These are phyloP conservation scores for Penicillium rolfsii DNA, from an alignment of 2,329 filamentous ascomycete species.

Conservation along the genomic window DNA sequence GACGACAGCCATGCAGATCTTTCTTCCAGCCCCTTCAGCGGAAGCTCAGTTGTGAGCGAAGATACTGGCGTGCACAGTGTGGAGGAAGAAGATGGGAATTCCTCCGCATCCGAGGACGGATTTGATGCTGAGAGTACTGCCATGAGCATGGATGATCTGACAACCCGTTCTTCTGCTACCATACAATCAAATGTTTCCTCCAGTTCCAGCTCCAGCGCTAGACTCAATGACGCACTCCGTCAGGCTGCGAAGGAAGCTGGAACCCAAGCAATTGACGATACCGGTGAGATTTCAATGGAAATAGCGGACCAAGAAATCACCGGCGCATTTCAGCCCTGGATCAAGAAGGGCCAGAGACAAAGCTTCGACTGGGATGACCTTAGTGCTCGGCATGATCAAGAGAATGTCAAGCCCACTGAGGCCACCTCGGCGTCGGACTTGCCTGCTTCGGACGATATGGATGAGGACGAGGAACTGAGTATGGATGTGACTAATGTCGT, in stretches of 20 bases:
- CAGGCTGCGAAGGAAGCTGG: slow-evolving; percentile 76
- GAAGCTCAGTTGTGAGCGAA: slow-evolving; percentile 54
- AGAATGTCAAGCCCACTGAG: slow-evolving; percentile 48
- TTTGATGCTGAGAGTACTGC: slow-evolving; percentile 71
- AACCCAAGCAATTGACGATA: slow-evolving; percentile 66
- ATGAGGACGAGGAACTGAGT: slow-evolving; percentile 72
- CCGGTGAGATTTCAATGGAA: slow-evolving; percentile 78
- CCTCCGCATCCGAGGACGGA: slow-evolving; percentile 54
- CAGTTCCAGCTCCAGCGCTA: slow-evolving; percentile 68
- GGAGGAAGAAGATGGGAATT: slow-evolving; percentile 46
- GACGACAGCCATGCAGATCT: slow-evolving; percentile 68
- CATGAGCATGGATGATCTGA: slow-evolving; percentile 81
- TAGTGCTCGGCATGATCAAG: slow-evolving; percentile 49
- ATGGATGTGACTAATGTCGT: slow-evolving; percentile 91
- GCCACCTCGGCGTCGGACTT: slow-evolving; percentile 9
- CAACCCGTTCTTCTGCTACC: slow-evolving; percentile 68
- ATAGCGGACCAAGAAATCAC: slow-evolving; percentile 65
- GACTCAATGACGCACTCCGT: slow-evolving; percentile 75
- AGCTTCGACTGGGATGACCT: slow-evolving; percentile 49
- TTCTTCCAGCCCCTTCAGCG: slow-evolving; percentile 79
- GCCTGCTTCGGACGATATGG: slow-evolving; percentile 45
- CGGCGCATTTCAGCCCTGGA: slow-evolving; percentile 54
- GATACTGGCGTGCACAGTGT: slow-evolving; percentile 45
- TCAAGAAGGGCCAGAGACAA: slow-evolving; percentile 48
- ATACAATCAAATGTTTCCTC: slow-evolving; percentile 57